Conservation (phyloP, 2,329 filamentous ascomycete genomes). For the Paraconiothyrium brasiliense region DNA sequence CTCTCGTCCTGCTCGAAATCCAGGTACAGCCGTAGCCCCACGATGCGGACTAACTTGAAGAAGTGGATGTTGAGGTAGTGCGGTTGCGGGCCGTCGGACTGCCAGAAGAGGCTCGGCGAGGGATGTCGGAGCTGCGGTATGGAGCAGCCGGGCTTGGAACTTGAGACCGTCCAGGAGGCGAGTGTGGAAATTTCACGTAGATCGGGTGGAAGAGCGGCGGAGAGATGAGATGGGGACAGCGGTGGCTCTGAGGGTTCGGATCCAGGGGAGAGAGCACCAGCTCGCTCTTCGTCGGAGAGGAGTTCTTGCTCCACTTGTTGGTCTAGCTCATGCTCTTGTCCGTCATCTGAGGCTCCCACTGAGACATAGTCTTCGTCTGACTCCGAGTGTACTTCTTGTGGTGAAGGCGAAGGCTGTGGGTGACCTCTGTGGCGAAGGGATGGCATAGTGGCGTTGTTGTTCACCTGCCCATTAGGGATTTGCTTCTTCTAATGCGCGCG, state of each 20-base stretch:
- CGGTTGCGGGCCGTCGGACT: conserved; percentile 86
- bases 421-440: conserved; percentile 15
- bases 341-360: neutral
- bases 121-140: conserved; percentile 79
- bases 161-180: conserved; percentile 83
- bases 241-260: conserved; percentile 4
- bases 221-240: conserved; percentile 1
- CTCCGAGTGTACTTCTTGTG: conserved; percentile 9
- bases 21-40: conserved; percentile 79
- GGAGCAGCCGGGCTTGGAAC: conserved; percentile 81
- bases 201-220: conserved; percentile 44
- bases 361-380: conserved; percentile 12
- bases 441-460: neutral
- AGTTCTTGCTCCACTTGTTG: neutral
- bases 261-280: neutral
- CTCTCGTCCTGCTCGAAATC: conserved; percentile 94
- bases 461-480: neutral
- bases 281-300: neutral
- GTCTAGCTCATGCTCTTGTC: neutral
- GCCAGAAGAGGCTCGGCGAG: conserved; percentile 79
- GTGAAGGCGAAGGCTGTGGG: conserved; percentile 22
- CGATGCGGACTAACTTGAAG: conserved; percentile 53
- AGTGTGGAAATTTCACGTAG: conserved; percentile 87
- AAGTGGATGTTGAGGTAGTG: conserved; percentile 87
- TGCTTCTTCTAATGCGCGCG: too few relatives aligned